phyloP scores from a whole-genome alignment of 164 flowering plant species.

The Taxillus chinensis region DNA sequence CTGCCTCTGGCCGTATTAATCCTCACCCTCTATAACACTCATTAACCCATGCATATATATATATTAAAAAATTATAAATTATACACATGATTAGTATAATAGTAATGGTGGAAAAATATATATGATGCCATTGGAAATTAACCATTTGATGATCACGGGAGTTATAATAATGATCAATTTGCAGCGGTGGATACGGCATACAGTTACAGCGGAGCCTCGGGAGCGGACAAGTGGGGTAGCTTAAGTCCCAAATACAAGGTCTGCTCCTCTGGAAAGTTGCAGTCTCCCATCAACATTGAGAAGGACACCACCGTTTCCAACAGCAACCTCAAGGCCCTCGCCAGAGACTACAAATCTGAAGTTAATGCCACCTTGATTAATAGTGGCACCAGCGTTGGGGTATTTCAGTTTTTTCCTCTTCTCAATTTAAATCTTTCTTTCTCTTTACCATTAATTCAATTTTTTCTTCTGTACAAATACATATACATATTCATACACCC shows the following conservation, averaged over 20 bases:
- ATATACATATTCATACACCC: too few species aligned
- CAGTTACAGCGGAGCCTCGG: constrained; percentile 29
- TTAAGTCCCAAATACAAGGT: constrained; percentile 19
- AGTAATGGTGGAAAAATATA: too few species aligned
- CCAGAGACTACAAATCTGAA: constrained; percentile 22
- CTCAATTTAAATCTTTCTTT: too few species aligned
- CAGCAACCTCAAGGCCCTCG: constrained; percentile 22
- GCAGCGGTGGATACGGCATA: constrained; percentile 8
- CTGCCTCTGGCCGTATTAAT: background rate
- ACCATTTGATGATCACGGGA: too few species aligned
- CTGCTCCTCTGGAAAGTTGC: constrained; percentile 37
- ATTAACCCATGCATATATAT: too few species aligned
- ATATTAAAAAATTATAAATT: too few species aligned
- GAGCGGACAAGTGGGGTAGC: constrained; percentile 53
- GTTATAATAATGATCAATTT: background rate
- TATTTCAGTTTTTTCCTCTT: constrained; percentile 6
- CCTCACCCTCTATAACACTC: background rate
- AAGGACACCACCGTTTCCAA: constrained; percentile 10
- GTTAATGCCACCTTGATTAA: constrained; percentile 44
- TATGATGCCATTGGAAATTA: too few species aligned
- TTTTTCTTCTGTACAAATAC: too few species aligned
- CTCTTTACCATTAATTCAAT: too few species aligned
- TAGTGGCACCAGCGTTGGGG: constrained; percentile 40
- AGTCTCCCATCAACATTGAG: constrained; percentile 52
- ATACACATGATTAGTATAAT: too few species aligned